Conservation (phyloP, 352 stramenopile species). For the Elongisporangium undulatum region DNA sequence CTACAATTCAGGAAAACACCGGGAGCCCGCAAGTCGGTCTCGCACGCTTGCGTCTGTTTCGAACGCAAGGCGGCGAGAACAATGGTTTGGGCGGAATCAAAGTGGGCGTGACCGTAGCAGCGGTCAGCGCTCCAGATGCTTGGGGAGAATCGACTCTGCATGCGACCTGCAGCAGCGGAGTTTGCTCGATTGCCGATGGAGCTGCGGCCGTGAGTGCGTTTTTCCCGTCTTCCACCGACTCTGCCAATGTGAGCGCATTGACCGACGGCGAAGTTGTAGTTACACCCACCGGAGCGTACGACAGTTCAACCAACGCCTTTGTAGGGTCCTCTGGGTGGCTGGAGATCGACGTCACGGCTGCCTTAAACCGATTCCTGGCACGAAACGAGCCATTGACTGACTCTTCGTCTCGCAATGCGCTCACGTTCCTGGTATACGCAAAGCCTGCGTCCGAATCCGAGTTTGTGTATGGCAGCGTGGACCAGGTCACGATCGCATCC, state of each 20-base stretch:
- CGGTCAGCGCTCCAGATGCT: not conserved
- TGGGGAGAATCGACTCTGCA: not conserved
- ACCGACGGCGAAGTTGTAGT: not conserved
- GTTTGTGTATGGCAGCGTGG: slow-evolving; percentile 48
- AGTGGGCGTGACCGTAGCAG: slow-evolving; percentile 27
- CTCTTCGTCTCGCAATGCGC: slow-evolving; percentile 7
- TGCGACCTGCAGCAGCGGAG: not conserved
- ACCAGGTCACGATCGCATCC: slow-evolving; percentile 57
- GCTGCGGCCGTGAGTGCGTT: not conserved
- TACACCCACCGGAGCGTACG: not conserved
- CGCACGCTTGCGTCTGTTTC: slow-evolving; percentile 47
- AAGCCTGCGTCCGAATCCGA: slow-evolving; percentile 13
- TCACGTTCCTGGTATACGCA: slow-evolving; percentile 61
- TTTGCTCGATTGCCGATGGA: not conserved
- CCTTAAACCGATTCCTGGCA: slow-evolving; percentile 45
- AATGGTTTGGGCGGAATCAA: slow-evolving; percentile 45
- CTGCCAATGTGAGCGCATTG: not conserved
- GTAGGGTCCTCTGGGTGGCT: slow-evolving; percentile 37
- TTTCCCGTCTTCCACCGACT: not conserved
- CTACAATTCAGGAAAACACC: slow-evolving; percentile 21
- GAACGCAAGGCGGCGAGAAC: slow-evolving; percentile 58
- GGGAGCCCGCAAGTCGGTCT: slow-evolving; percentile 50
- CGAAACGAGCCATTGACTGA: slow-evolving; percentile 1
- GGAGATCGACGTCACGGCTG: slow-evolving; percentile 63
- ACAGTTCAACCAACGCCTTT: slow-evolving; percentile 6